Base-by-base conservation (phyloP, 208 protist genomes). In the Borovskyia barvae region DNA sequence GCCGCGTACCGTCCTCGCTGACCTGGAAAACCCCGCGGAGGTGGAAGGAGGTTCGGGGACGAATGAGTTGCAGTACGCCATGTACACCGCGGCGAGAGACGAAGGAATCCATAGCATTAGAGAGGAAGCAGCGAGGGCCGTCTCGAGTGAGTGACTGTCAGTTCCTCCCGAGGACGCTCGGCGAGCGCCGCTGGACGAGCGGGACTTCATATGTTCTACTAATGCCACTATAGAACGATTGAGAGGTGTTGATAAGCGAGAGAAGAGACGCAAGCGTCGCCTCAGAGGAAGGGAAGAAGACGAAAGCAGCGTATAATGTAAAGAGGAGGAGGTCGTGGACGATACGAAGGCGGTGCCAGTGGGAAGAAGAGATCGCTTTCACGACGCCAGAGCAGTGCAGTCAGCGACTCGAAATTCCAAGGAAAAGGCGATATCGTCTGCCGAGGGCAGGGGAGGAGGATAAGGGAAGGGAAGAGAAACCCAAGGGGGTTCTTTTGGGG, bases 61-160 rank as follows among this genome's bases (percentile, higher is more conserved):
- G 39, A 87, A 77, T 12, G 77, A 68, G 41, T 57, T 56, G 65
- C 81, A 87, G 67, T 84, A 82, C 26, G 75, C 76, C 25, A 85
- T 66, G 52, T 86, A 93, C 24, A 86, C 29, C 20, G 82, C 73
- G 2, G 81, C 81, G 5, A 81, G 29, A 25, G 69, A 72, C 72
- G 90, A 89, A 30, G 82, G 82, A 1, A 87, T 24, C 80, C 82
- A 93, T 26, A 93, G 54, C 36, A 90, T 60, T 7, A 83, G 19
- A 4, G 82, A 76, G 0, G 77, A 76, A 2, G 54, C 62, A 0
- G 56, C 62, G 22, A 83, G 67, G n/a, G 72, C 72, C 36, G 63
- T 20, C 32, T 77, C 60, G 33, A 82, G 55, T 7, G 76, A 64
- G 55, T 41, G 47, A 2, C 48, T 41, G 35, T 64, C 64, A 9